Evolutionary conservation across 805 yeast genomes (phyloP).

Genomic region (Wickerhamiella spandovensis): DNA sequence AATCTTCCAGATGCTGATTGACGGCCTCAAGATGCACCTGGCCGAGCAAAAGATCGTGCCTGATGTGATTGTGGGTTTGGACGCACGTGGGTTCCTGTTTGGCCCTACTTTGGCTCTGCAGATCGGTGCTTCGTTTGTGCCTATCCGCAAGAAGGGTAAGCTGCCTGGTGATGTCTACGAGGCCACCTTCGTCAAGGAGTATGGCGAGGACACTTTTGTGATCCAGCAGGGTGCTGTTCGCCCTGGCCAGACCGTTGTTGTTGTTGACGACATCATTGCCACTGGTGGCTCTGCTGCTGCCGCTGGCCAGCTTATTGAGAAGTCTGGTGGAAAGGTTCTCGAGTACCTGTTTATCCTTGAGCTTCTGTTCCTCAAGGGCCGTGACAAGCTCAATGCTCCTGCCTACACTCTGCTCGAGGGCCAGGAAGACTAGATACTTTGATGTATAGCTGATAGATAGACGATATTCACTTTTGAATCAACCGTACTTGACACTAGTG

Average conservation of each 20-base stretch:
- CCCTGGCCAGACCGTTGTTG: slow-evolving; percentile 63
- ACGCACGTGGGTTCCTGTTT: slow-evolving; percentile 91
- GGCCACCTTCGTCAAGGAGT: slow-evolving; percentile 77
- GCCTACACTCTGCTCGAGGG: slow-evolving; percentile 82
- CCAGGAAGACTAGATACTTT: slow-evolving; percentile 38
- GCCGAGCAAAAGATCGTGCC: slow-evolving; percentile 39
- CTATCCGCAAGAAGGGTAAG: slow-evolving; percentile 91
- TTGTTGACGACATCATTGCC: slow-evolving; percentile 94
- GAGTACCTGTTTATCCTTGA: slow-evolving; percentile 89
- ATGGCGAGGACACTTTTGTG: slow-evolving; percentile 80
- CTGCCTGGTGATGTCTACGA: slow-evolving; percentile 71
- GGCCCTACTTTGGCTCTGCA: slow-evolving; percentile 93
- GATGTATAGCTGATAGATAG: neutral
- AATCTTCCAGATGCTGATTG: slow-evolving; percentile 65
- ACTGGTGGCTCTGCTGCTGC: slow-evolving; percentile 96
- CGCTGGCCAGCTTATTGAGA: slow-evolving; percentile 71
- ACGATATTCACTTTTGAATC: no score
- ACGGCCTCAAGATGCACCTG: slow-evolving; percentile 67
- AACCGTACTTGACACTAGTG: no score
- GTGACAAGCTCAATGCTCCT: slow-evolving; percentile 73
- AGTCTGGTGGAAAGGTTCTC: slow-evolving; percentile 55
- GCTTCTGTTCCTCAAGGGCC: slow-evolving; percentile 86
- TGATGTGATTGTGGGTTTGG: slow-evolving; percentile 87
- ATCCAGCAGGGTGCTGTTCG: slow-evolving; percentile 75
- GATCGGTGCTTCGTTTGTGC: slow-evolving; percentile 80